Percentiles rank a stretch among this genome's conserved stretches.
These are phyloP conservation scores for Kodamaea fukazawae DNA, from an alignment of 805 yeast genomes.

Conservation along the genomic window DNA sequence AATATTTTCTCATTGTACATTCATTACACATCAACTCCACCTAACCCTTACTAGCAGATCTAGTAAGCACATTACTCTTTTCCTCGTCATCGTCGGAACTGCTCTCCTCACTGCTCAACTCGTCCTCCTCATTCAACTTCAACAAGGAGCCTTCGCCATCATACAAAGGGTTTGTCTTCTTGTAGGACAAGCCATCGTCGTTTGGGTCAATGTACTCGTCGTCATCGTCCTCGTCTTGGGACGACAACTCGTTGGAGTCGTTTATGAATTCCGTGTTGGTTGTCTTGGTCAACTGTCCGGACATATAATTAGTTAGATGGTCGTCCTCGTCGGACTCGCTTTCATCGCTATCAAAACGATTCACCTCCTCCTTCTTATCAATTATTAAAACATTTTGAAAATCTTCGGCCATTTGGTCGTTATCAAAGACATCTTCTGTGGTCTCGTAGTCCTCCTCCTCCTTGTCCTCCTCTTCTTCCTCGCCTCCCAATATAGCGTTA, in stretches of 20 bases:
- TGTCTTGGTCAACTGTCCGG: conserved; percentile 65
- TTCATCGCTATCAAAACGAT: conserved; percentile 27
- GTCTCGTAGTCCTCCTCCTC: conserved; percentile 23
- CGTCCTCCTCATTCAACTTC: conserved; percentile 14
- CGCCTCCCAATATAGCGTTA: conserved; percentile 91
- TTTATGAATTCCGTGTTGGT: conserved; percentile 27
- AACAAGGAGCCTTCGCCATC: conserved; percentile 31
- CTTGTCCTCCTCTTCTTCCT: conserved; percentile 46
- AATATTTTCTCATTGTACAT: too few species aligned
- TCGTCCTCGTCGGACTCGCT: conserved; percentile 46
- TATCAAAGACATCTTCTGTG: conserved; percentile 10
- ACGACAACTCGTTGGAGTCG: not conserved
- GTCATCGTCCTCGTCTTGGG: conserved; percentile 32
- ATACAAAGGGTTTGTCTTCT: conserved; percentile 61
- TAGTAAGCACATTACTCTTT: conserved; percentile 31
- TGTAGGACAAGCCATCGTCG: conserved; percentile 76
- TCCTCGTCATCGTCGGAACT: conserved; percentile 25
- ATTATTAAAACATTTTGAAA: conserved; percentile 7
- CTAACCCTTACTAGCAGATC: conserved; percentile 42
- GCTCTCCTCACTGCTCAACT: conserved; percentile 29
- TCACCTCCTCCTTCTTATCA: conserved; percentile 16
- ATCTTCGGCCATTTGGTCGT: conserved; percentile 7
- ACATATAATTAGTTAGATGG: conserved; percentile 70
- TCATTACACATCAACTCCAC: not conserved
- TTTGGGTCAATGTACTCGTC: conserved; percentile 78